These are phyloP conservation scores for Camellia granthamiana DNA, from an alignment of 148 eudicot species.

Conservation along the genomic window DNA sequence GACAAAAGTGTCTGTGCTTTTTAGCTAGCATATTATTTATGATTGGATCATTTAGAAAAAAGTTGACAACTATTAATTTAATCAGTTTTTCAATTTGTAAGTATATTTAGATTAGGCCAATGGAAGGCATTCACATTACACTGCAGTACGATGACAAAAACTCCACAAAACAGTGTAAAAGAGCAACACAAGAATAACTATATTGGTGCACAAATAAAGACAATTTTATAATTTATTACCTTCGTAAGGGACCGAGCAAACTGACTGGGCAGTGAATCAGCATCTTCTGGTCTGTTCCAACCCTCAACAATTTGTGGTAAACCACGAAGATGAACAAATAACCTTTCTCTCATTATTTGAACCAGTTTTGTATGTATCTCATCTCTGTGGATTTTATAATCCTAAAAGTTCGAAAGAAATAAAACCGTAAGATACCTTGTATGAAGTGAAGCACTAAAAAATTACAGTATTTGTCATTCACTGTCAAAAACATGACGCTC, in stretches of 20 bases:
- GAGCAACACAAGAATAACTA: not conserved
- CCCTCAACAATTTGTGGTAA: conserved; percentile 88
- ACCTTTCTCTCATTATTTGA: conserved; percentile 95
- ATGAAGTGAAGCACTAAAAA: not conserved
- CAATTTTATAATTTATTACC: conserved; percentile 34
- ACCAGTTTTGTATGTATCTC: conserved; percentile 96
- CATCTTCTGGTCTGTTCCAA: conserved; percentile 76
- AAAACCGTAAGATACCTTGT: conserved; percentile 10
- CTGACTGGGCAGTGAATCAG: conserved; percentile 82
- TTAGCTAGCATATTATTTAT: too few relatives aligned
- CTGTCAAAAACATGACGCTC: not conserved
- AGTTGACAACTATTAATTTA: too few relatives aligned
- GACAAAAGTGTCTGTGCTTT: too few relatives aligned
- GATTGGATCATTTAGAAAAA: too few relatives aligned
- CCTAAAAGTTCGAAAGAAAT: conserved; percentile 40
- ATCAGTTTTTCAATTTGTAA: too few relatives aligned
- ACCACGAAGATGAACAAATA: conserved; percentile 79
- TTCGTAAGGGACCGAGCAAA: conserved; percentile 89
- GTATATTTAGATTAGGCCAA: too few relatives aligned
- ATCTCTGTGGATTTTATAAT: conserved; percentile 85
- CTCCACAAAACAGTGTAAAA: too few relatives aligned
- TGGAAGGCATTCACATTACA: too few relatives aligned
- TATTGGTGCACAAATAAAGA: not conserved
- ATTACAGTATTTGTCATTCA: too few relatives aligned
- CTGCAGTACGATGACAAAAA: too few relatives aligned